These are phyloP conservation scores for Babesia bigemina DNA, from an alignment of 169 alveolate genomes.

Conservation along the genomic window DNA sequence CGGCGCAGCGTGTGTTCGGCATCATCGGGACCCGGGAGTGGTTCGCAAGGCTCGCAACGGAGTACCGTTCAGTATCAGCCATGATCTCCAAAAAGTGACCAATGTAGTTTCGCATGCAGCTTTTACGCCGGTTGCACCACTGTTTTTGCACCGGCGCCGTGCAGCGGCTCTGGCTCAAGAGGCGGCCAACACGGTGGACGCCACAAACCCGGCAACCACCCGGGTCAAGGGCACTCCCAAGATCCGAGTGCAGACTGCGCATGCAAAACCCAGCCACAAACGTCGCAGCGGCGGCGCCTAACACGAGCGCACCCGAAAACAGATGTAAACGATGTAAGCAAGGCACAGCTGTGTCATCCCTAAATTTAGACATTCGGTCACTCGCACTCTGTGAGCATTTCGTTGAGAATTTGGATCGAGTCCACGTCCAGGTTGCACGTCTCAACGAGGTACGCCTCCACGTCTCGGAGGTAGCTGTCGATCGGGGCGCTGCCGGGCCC, in stretches of 20 bases:
- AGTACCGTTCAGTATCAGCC: not conserved
- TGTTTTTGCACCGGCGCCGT: no score
- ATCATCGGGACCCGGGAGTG: not conserved
- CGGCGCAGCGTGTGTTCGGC: not conserved
- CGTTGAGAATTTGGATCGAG: slow-evolving; percentile 10
- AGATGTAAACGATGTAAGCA: not conserved
- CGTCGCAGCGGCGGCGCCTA: no score
- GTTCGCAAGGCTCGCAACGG: not conserved
- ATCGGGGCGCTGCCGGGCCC: not conserved
- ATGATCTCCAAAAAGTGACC: no score
- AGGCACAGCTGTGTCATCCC: not conserved
- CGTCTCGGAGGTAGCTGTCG: not conserved
- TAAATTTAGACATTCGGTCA: not conserved
- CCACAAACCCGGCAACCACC: no score
- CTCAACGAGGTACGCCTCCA: slow-evolving; percentile 3
- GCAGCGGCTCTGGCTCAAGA: no score
- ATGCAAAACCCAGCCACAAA: no score
- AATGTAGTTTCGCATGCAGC: no score
- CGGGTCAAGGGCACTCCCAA: no score
- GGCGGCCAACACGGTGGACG: no score
- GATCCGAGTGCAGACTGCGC: no score
- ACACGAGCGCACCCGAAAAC: not conserved
- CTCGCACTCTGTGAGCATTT: slow-evolving; percentile 29
- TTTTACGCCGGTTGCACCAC: no score
- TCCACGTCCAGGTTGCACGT: slow-evolving; percentile 19